Conservation (phyloP, 1,284 basidiomycete species). For the Anthracocystis walkeri region DNA sequence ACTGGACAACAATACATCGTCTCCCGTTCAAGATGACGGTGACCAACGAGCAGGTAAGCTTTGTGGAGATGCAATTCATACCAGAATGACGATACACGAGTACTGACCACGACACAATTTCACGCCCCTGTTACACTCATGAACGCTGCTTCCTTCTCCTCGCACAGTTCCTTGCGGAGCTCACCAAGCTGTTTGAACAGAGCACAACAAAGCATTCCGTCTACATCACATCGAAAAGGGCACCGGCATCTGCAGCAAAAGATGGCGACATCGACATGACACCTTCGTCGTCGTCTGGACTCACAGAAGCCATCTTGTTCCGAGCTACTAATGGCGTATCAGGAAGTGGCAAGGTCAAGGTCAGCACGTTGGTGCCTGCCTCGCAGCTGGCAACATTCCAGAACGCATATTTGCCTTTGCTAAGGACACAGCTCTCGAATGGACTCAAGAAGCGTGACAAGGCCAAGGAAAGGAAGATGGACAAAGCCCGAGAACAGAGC, state of each 20-base stretch:
- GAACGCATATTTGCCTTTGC: constrained; percentile 48
- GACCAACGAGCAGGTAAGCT: constrained; percentile 43
- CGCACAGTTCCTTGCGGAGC: constrained; percentile 56
- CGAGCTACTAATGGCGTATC: constrained; percentile 60
- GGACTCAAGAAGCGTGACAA: constrained; percentile 65
- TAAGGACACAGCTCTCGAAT: constrained; percentile 54
- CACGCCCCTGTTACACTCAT: not conserved
- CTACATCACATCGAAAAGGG: constrained; percentile 58
- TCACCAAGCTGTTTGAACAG: constrained; percentile 53
- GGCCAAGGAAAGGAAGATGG: constrained; percentile 65
- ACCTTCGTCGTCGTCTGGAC: constrained; percentile 27
- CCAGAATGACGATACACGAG: too few species aligned
- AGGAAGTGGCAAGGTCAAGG: constrained; percentile 50
- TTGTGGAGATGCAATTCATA: not conserved
- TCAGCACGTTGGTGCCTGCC: constrained; percentile 56
- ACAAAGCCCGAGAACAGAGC: constrained; percentile 54
- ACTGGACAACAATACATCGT: not conserved
- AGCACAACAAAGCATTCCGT: constrained; percentile 58
- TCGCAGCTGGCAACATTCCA: constrained; percentile 49
- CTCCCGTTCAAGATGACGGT: constrained; percentile 19
- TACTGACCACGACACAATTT: not conserved
- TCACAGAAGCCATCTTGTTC: constrained; percentile 51
- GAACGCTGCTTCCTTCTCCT: not conserved
- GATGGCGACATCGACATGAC: constrained; percentile 46
- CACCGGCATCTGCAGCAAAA: constrained; percentile 31